Evolutionary conservation across 2,329 filamentous ascomycete genomes (phyloP), one percentile per base, ranked within the genome.

Genomic region (Akanthomyces lecanii): DNA sequence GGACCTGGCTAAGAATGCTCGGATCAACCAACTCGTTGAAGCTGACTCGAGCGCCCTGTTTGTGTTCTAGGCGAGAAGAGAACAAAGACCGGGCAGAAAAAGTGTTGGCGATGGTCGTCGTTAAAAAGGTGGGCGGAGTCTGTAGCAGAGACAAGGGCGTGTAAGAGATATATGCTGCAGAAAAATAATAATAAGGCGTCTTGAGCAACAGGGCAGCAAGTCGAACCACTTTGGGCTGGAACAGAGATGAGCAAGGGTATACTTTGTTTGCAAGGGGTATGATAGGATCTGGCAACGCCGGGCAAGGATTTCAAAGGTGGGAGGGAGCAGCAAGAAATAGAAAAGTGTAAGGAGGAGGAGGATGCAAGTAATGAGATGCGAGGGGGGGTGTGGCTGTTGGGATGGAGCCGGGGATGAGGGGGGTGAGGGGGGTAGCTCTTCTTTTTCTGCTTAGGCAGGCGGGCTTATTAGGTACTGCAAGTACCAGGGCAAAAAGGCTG

Each of bases 211-310:
- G 33, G 40, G 42, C 45, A 51, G 33, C 21, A 28, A 47, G 28
- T 60, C 57, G 57, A 60, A 60, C 57, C 57, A 60, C 57, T 52
- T 59, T 60, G 57, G 57, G 55, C 57, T 52, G 57, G 45, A 51
- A 47, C 36, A 50, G 33, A 38, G 23, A 25, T 47, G 59, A 47
- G 40, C 59, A 61, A 54, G 59, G 59, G 21, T 53, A 38, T 53
- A 23, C 14, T 53, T 38, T 16, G 38, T 40, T 47, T 57, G 44
- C 55, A 58, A 58, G 55, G 55, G 45, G 18, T 14, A n/a, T 40
- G 42, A 50, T 59, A 52, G 44, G 57, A 60, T 60, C 57, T 58
- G 55, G 45, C 56, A 30, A 59, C 51, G 40, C 40, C 33, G 28
- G 45, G 12, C 45, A 59, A 59, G 56, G 45, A 47, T 44, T 36